phyloP scores from a whole-genome alignment of 768 basidiomycete genomes.

The Hericium rajendrae region DNA sequence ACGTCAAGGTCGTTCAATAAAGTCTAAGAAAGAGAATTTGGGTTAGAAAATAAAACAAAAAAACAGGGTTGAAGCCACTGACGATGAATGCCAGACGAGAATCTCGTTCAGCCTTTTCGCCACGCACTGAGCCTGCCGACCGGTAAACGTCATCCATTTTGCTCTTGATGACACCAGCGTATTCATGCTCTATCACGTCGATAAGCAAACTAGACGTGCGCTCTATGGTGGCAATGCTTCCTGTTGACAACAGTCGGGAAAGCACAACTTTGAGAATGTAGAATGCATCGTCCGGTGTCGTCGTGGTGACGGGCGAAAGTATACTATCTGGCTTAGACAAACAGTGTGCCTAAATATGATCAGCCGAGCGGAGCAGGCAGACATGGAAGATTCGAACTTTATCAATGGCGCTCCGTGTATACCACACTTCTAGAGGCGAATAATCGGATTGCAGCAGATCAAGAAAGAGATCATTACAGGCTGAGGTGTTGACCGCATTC shows the following conservation, averaged over 20 bases:
- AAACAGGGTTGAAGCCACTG: slow-evolving; percentile 22
- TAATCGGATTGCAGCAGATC: slow-evolving; percentile 68
- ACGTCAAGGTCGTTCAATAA: slow-evolving; percentile 92
- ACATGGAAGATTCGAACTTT: slow-evolving; percentile 44
- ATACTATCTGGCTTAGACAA: slow-evolving; percentile 67
- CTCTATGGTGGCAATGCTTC: slow-evolving; percentile 50
- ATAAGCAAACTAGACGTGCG: slow-evolving; percentile 52
- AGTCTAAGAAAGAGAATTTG: slow-evolving; percentile 39
- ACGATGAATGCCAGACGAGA: slow-evolving; percentile 77
- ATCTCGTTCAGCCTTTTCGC: slow-evolving; percentile 76
- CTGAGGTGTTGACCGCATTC: slow-evolving; percentile 35
- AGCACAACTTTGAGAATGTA: slow-evolving; percentile 88
- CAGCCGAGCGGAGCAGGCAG: neutral
- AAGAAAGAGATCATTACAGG: slow-evolving; percentile 52
- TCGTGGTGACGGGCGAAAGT: slow-evolving; percentile 54
- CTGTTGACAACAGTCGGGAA: slow-evolving; percentile 68
- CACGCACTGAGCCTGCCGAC: slow-evolving; percentile 35
- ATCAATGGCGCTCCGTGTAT: slow-evolving; percentile 74
- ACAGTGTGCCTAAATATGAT: slow-evolving; percentile 65
- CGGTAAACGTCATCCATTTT: slow-evolving; percentile 88
- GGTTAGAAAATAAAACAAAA: neutral
- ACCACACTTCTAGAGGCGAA: slow-evolving; percentile 88
- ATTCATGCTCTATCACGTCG: slow-evolving; percentile 76
- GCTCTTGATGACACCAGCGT: slow-evolving; percentile 66
- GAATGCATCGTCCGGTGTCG: slow-evolving; percentile 89